Base-by-base conservation (phyloP, 2,329 filamentous ascomycete species). In the Fusarium liriodendri region DNA sequence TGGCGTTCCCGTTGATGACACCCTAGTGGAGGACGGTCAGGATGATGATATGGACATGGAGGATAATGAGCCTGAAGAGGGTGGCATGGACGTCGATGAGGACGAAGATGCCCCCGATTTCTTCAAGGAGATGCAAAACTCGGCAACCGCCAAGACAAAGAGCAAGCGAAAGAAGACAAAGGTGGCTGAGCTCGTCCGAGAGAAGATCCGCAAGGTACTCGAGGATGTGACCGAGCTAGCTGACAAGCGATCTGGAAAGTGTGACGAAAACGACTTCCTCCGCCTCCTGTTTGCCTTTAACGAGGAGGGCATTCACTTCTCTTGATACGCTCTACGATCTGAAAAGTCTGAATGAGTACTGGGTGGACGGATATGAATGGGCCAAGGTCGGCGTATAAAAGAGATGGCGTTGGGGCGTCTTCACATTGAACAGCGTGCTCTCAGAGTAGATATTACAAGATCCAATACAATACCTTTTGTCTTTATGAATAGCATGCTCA, bases 181-280 rank as follows among this genome's bases (percentile, higher is more conserved):
- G 81, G 91, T 97, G 4, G 90, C 92, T 1, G 91, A 95, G 79
- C 83, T 98, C 37, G 93, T 99, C n/a, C 89, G 92, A 74, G 90
- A 93, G 78, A 98, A 98, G 85, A 93, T 98, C 52, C 88, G 93
- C 78, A 94, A 92, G 80, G 95, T 98, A 22, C 87, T 98, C 22
- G 93, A 96, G 80, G 90, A 93, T 73, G 91, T 93, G 66, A 98
- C 95, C 0, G 89, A 91, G 57, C 86, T 98, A 63, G 92, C 92
- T 4, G 94, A 97, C 70, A 94, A 93, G 85, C 88, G 96, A 74
- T 90, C 95, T 13, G 89, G 94, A 70, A 92, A 97, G 86, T 97
- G 95, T 79, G 95, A 98, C 79, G 95, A 98, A 84, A 95, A 93
- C 62, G 95, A 98, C 78, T 98, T 98, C 80, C 84, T 99, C 80